Evolutionary conservation across 352 stramenopile species (phyloP), one percentile per base, ranked within the genome.

Genomic region (Pythium vanterpoolii): DNA sequence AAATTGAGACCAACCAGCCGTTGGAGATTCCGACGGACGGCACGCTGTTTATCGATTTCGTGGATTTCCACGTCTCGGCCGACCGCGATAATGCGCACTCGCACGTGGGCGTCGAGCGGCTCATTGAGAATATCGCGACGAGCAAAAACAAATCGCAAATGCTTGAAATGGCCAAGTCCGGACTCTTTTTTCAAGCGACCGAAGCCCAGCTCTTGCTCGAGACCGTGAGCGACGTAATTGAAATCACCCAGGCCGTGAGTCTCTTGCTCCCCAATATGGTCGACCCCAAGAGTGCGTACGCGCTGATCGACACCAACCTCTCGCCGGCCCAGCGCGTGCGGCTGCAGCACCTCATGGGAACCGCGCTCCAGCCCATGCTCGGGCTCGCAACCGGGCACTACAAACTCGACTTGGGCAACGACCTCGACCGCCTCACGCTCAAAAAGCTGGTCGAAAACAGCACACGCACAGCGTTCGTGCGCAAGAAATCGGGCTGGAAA

Each of bases 131-230:
- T 56, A 89, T 93, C 31, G 76, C 59, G 10, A 63, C 62, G 21
- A 90, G 82, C 60, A 90, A 89, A 64, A 87, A 89, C 60, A 89
- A 93, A 63, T 74, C 64, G 5, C 83, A 90, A 49, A 93, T 93
- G 77, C 67, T 93, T 21, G 60, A 73, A 26, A 93, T 93, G 77
- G 81, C 81, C 53, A 91, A 93, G 56, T 77, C 78, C 0, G 81
- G 83, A 9, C 71, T 91, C 14, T 77, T 73, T 44, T 93, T 93
- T 51, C 84, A 79, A 45, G 71, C 71, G 11, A 54, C 75, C 23
- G 81, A 93, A 38, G 83, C 83, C 6, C 83, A 93, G 56, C 55
- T 86, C 5, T 71, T 93, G 31, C 64, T 93, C 6, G 74, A 90
- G 42, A 74, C 66, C n/a, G 75, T 90, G 8, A 60, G 71, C 3